Base-by-base conservation (phyloP, 768 basidiomycete genomes). In the Pluteus cervinus region DNA sequence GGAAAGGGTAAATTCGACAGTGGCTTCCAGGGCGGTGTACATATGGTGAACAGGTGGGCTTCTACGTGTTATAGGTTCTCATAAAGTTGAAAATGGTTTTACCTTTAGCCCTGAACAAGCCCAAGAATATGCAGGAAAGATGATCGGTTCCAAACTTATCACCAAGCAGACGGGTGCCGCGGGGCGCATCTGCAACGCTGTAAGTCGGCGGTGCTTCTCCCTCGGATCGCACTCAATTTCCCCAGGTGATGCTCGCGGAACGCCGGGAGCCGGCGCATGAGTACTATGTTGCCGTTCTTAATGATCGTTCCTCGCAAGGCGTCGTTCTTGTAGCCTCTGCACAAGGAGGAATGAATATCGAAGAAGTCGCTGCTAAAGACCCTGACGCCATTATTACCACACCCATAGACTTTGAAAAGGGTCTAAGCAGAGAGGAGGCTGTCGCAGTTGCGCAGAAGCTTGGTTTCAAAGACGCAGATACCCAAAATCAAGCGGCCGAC, bases 271-370 rank as follows among this genome's bases (percentile, higher is more conserved):
- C 96, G 23, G 75, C 79, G 28, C 96, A 99, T 58, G 96, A 99
- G 60, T 98, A 98, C 72, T 99, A 99, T 54, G 86, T 93, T 35
- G 96, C 96, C 10, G 79, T 98, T 22, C 76, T 99, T 38, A 97
- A 97, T 55, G 96, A 99, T 71, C 88, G 96, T 48, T 77, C 75
- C 10, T 69, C 83, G 5, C 82, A 90, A 43, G 84, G 87, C 10
- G 87, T 91, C 29, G 96, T 97, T 21, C 76, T 99, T 32, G 94
- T 99, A 37, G 83, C 83, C 14, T 98, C 96, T 29, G 73, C 75
- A 14, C 92, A 97, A 56, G 96, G 96, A 39, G 96, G 96, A 40
- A 99, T 99, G 96, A 98, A 98, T 65, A 99, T 99, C 54, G 96
- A 99, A 61, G 96, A 99, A 53, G 96, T 99, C 32, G 96, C 96